A percentile compares a stretch with the other conserved stretches of the same genome.
Evolutionary conservation across 176 grass and related monocot species (phyloP).

Genomic region (Phragmites australis): DNA sequence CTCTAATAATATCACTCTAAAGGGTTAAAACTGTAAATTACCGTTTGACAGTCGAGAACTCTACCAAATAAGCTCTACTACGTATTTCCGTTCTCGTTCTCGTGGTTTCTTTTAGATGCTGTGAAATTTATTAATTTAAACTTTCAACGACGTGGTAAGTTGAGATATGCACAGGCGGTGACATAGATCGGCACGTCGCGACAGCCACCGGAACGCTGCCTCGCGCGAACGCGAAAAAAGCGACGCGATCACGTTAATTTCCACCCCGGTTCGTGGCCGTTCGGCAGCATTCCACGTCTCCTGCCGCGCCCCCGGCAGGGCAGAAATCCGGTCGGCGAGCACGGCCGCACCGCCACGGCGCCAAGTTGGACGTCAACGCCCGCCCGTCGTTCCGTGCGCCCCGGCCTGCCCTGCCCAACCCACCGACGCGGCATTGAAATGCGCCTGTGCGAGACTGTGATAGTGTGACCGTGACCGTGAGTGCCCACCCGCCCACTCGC

Average conservation of each 20-base stretch:
- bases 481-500: conserved; percentile 43
- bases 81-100: background rate
- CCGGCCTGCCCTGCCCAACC: conserved; percentile 18
- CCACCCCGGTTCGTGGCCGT: background rate
- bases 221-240: background rate
- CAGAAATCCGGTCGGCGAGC: conserved; percentile 1
- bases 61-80: no score
- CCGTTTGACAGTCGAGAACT: no score
- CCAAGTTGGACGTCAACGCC: background rate
- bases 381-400: conserved; percentile 10
- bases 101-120: background rate
- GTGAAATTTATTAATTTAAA: background rate
- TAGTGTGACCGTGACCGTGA: background rate
- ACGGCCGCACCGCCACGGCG: background rate
- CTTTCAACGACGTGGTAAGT: background rate
- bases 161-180: background rate
- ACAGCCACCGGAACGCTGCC: background rate
- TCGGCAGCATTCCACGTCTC: conserved; percentile 22
- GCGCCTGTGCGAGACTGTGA: background rate
- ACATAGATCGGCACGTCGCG: background rate
- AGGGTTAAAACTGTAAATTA: no score
- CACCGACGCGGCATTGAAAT: conserved; percentile 28
- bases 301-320: background rate
- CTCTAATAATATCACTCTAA: no score
- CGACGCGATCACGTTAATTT: background rate